Evolutionary conservation across 1,284 basidiomycete species (phyloP), one percentile per base, ranked within the genome.

Genomic region (Ustilago hordei): DNA sequence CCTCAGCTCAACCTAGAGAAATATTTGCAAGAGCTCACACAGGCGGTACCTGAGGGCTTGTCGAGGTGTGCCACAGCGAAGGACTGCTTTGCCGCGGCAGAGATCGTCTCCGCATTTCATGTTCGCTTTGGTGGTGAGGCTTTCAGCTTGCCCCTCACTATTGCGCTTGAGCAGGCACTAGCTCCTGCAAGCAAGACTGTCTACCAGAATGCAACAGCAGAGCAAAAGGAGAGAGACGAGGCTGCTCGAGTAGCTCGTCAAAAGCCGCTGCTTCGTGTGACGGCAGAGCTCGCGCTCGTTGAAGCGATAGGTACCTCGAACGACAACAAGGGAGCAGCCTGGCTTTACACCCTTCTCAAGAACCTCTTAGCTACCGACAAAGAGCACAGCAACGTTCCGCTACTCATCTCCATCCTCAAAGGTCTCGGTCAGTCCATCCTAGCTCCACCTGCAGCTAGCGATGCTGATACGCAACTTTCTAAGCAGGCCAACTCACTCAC

Each of bases 201-300:
- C 3, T 67, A 84, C 6, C 87, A 90, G n/a, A 88, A 89, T 15
- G 84, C 93, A 41, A 87, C 90, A 15, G 87, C 89, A 1, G 95
- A 97, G 78, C 93, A 98, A 83, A 91, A 92, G 60, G 97, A 99
- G 85, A 96, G 95, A 87, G 97, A 99, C 70, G 96, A 99, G 77
- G 89, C 90, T 59, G 88, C 91, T 15, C 90, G 96, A 32, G 88
- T 99, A 13, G 84, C 90, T 2, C 91, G 93, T 39, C 95, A 98
- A 86, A 90, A 95, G 19, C 92, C 93, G 1, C 88, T 96, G 11
- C 88, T 98, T 57, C 91, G 96, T 58, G 91, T 96, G 39, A 92
- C 93, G 72, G 91, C 94, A 0, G 97, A 99, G 87, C 88, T 98
- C 38, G 95, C 94, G 2, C 88, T 98, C 35, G 91, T 98, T 3